Conservation (phyloP, 2,329 filamentous ascomycete genomes). For the Coniochaeta sp. region DNA sequence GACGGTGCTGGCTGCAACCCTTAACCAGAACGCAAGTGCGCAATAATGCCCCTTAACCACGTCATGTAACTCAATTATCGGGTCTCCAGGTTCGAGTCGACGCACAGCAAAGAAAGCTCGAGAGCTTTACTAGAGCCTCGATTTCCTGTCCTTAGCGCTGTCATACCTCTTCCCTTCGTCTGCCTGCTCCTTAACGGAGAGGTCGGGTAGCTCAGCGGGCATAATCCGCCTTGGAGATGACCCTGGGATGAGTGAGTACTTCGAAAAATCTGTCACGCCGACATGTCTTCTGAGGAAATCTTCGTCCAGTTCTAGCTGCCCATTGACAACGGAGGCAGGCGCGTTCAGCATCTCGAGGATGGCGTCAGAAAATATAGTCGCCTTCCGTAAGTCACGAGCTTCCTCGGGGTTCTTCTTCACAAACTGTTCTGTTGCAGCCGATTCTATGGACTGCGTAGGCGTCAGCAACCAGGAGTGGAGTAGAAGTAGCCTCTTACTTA, state of each 20-base stretch:
- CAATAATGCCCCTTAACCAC: background rate
- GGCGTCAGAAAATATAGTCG: slow-evolving; percentile 73
- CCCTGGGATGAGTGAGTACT: slow-evolving; percentile 63
- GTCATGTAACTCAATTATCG: background rate
- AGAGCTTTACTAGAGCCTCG: background rate
- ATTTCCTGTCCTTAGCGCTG: slow-evolving; percentile 36
- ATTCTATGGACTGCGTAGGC: slow-evolving; percentile 53
- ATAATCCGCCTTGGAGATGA: slow-evolving; percentile 65
- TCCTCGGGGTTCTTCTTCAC: slow-evolving; percentile 35
- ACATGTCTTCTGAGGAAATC: slow-evolving; percentile 63
- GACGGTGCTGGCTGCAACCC: background rate
- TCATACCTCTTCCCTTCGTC: slow-evolving; percentile 45
- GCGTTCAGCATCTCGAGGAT: slow-evolving; percentile 63
- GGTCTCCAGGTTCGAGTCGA: background rate
- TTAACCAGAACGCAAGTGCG: background rate
- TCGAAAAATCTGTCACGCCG: slow-evolving; percentile 62
- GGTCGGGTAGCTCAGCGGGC: slow-evolving; percentile 55
- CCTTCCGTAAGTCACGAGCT: slow-evolving; percentile 54
- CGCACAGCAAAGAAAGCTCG: background rate
- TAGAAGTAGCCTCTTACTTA: slow-evolving; percentile 38
- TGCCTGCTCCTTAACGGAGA: background rate
- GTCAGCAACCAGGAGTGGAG: background rate
- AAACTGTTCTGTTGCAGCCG: slow-evolving; percentile 59
- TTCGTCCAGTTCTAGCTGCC: slow-evolving; percentile 66
- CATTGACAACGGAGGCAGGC: slow-evolving; percentile 57